Conservation (phyloP, 805 yeast genomes). For the Lipomyces japonicus region DNA sequence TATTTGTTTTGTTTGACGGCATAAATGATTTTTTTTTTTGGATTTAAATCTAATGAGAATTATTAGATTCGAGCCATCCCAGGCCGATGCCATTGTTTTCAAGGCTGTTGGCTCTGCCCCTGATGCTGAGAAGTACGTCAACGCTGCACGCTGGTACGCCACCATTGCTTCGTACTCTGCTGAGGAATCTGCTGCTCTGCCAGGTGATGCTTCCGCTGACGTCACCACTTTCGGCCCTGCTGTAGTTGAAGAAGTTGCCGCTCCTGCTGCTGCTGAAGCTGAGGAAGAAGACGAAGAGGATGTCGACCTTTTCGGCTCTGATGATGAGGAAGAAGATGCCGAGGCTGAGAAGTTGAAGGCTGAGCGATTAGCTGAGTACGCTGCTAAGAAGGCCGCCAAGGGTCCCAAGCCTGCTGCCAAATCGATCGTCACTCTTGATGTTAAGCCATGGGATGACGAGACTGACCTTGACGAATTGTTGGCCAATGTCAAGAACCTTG, state of each 20-base stretch:
- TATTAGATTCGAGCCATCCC: constrained; percentile 76
- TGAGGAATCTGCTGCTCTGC: constrained; percentile 78
- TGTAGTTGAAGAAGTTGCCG: constrained; percentile 40
- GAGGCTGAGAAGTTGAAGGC: constrained; percentile 97
- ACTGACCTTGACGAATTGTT: constrained; percentile 87
- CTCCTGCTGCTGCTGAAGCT: constrained; percentile 56
- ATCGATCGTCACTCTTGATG: constrained; percentile 93
- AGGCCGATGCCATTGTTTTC: constrained; percentile 92
- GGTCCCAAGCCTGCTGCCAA: constrained; percentile 99
- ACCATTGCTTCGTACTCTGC: constrained; percentile 86
- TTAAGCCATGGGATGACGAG: constrained; percentile 99
- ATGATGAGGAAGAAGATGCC: constrained; percentile 91
- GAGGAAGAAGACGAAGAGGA: constrained; percentile 86
- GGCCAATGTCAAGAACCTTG: constrained; percentile 79
- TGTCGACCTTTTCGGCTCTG: constrained; percentile 91
- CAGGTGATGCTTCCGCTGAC: constrained; percentile 50
- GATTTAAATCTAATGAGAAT: constrained; percentile 11
- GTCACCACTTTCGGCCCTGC: constrained; percentile 40
- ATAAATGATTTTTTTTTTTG: background rate
- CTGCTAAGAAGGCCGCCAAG: constrained; percentile 94
- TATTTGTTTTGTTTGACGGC: background rate
- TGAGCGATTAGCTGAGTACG: constrained; percentile 96
- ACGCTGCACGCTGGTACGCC: constrained; percentile 97
- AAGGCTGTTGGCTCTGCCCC: constrained; percentile 63
- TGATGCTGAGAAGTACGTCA: constrained; percentile 73